Evolutionary conservation across 2,329 filamentous ascomycete genomes (phyloP).

Genomic region (Apiospora koreana): DNA sequence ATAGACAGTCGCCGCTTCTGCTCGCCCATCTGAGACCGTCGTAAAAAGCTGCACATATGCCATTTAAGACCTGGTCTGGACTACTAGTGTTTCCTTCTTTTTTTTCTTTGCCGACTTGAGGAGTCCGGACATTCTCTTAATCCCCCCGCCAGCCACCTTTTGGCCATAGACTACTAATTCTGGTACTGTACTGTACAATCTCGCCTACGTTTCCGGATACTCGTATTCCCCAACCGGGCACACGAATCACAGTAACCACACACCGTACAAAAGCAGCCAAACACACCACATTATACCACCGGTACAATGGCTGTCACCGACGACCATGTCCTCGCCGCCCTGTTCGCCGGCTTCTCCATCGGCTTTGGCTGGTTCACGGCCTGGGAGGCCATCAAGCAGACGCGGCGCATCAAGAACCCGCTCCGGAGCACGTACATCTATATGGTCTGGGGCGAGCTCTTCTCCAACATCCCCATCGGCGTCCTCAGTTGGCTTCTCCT

Average conservation of each 20-base stretch:
- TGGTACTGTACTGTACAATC: neutral
- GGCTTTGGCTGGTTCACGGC: slow-evolving; percentile 21
- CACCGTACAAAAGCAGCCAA: neutral
- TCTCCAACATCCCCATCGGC: slow-evolving; percentile 34
- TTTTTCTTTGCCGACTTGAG: neutral
- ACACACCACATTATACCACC: neutral
- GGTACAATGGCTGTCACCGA: neutral
- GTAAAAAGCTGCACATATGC: neutral
- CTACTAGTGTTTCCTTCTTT: neutral
- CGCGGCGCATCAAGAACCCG: slow-evolving; percentile 18
- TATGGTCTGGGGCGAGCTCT: slow-evolving; percentile 44
- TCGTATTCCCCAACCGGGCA: neutral
- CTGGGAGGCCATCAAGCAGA: slow-evolving; percentile 21
- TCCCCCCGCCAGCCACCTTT: neutral
- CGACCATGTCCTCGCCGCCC: slow-evolving; percentile 18
- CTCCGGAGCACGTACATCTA: slow-evolving; percentile 21
- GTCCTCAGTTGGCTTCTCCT: slow-evolving; percentile 27
- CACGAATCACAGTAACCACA: no score
- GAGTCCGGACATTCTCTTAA: neutral
- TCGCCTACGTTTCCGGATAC: neutral
- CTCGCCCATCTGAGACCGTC: neutral
- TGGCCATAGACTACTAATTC: neutral
- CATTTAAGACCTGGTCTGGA: neutral
- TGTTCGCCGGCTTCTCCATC: slow-evolving; percentile 20
- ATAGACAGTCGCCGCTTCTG: neutral